Percentiles rank a stretch among this genome's conserved stretches.
These are phyloP conservation scores for Penicillium sp. DNA, from an alignment of 2,329 filamentous ascomycete genomes.

Conservation along the genomic window DNA sequence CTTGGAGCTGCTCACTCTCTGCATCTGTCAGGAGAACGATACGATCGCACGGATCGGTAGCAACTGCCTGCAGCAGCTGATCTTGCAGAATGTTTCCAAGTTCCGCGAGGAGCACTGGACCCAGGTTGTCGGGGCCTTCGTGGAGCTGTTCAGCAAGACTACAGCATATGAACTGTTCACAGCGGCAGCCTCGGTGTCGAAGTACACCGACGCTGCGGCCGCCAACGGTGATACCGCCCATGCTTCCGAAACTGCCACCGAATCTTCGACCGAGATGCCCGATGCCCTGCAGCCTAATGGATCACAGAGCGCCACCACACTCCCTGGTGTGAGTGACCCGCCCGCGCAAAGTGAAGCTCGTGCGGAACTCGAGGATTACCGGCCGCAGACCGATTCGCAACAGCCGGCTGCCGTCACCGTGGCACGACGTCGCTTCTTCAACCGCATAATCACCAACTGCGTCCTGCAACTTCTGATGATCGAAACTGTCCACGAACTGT, in stretches of 20 bases:
- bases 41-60: slow-evolving; percentile 96
- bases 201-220: slow-evolving; percentile 29
- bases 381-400: slow-evolving; percentile 67
- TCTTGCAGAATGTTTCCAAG: slow-evolving; percentile 91
- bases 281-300: slow-evolving; percentile 28
- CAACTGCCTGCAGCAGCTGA: slow-evolving; percentile 94
- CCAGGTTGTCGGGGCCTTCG: slow-evolving; percentile 91
- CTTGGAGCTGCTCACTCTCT: slow-evolving; percentile 84
- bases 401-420: slow-evolving; percentile 89
- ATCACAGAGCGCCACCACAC: slow-evolving; percentile 24
- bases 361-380: slow-evolving; percentile 75
- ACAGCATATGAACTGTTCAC: slow-evolving; percentile 95
- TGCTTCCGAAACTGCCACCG: slow-evolving; percentile 17
- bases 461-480: slow-evolving; percentile 98
- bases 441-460: slow-evolving; percentile 97
- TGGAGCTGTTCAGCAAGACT: slow-evolving; percentile 88
- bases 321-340: slow-evolving; percentile 33
- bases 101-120: slow-evolving; percentile 84
- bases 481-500: slow-evolving; percentile 96
- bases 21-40: slow-evolving; percentile 98
- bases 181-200: slow-evolving; percentile 56
- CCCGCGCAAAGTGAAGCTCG: slow-evolving; percentile 32
- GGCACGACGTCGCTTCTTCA: slow-evolving; percentile 91
- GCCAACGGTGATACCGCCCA: slow-evolving; percentile 25
- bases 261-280: slow-evolving; percentile 19